These are phyloP conservation scores for Nannochloropsis oceanica DNA, from an alignment of 108 stramenopile genomes.

Conservation along the genomic window DNA sequence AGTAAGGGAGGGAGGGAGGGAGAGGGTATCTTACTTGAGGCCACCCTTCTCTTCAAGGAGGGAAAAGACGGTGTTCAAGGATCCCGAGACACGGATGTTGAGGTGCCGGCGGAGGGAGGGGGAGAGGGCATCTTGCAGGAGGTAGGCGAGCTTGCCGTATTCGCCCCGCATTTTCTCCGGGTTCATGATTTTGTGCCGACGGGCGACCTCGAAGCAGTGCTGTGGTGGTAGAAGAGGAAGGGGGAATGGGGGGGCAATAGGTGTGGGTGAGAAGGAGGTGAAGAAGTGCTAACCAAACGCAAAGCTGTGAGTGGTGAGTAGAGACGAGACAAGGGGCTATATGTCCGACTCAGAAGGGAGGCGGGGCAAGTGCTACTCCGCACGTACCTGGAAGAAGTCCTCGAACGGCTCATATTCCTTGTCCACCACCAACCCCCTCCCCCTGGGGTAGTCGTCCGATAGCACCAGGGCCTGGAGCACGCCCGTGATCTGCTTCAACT, in stretches of 20 bases:
- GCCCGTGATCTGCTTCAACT: constrained; percentile 42
- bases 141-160: constrained; percentile 58
- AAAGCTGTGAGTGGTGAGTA: no score
- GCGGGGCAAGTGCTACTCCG: no score
- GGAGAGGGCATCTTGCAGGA: constrained; percentile 52
- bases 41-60: constrained; percentile 18
- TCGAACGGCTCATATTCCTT: constrained; percentile 15
- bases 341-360: no score
- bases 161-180: constrained; percentile 66
- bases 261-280: not conserved
- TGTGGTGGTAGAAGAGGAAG: no score
- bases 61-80: constrained; percentile 30
- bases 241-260: not conserved
- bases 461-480: constrained; percentile 50
- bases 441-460: constrained; percentile 44
- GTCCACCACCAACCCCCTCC: constrained; percentile 37
- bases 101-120: constrained; percentile 13
- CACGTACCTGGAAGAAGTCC: constrained; percentile 27
- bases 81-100: constrained; percentile 13
- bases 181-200: constrained; percentile 69
- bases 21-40: not conserved
- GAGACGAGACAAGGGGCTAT: no score
- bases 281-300: no score
- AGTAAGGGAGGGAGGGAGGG: not conserved
- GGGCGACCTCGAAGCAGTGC: constrained; percentile 48